Conservation (phyloP, 352 stramenopile species). For the Elongisporangium anandrum region DNA sequence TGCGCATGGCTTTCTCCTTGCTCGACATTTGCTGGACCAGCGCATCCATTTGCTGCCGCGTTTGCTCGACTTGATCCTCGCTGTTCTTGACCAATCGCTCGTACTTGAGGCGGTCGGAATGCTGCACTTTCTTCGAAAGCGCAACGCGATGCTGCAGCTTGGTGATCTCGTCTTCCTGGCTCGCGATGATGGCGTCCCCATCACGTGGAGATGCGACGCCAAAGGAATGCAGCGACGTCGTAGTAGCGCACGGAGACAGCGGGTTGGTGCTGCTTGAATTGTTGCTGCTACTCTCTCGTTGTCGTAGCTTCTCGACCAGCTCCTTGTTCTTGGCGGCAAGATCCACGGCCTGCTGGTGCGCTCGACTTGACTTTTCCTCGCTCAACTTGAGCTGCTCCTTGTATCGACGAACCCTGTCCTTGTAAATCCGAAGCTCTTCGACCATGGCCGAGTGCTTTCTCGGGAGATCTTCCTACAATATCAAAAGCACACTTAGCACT, state of each 20-base stretch:
- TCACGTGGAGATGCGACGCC: neutral
- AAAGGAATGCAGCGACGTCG: constrained; percentile 1
- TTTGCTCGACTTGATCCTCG: constrained; percentile 43
- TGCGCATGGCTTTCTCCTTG: constrained; percentile 58
- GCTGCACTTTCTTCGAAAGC: constrained; percentile 57
- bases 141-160: constrained; percentile 53
- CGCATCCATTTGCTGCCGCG: constrained; percentile 32
- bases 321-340: constrained; percentile 51
- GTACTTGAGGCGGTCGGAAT: constrained; percentile 43
- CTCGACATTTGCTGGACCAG: constrained; percentile 44
- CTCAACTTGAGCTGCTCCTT: constrained; percentile 44
- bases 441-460: constrained; percentile 37
- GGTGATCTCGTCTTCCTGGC: constrained; percentile 62
- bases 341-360: constrained; percentile 60
- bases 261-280: constrained; percentile 3
- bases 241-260: constrained; percentile 4
- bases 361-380: constrained; percentile 40
- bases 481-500: neutral
- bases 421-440: constrained; percentile 63
- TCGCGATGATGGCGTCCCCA: constrained; percentile 40
- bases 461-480: constrained; percentile 40
- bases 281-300: constrained; percentile 23
- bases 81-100: constrained; percentile 34
- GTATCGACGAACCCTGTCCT: constrained; percentile 49
- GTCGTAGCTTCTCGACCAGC: constrained; percentile 36